Evolutionary conservation across 2,329 filamentous ascomycete genomes (phyloP).

Genomic region (Botrytis pseudocinerea): DNA sequence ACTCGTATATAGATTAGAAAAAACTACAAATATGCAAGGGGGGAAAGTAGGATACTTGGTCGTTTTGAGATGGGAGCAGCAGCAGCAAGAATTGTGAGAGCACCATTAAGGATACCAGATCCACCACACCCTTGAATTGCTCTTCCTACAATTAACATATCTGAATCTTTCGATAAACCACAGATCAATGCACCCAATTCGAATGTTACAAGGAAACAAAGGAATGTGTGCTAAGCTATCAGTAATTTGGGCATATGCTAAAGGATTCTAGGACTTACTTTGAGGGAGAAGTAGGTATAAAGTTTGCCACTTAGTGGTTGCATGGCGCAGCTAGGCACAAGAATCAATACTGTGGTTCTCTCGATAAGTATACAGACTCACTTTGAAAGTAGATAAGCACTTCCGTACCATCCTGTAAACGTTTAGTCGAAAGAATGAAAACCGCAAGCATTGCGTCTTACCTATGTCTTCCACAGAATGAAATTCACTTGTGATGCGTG

Average conservation of each 20-base stretch:
- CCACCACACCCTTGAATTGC: background rate
- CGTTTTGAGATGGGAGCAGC: background rate
- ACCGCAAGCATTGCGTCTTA: no score
- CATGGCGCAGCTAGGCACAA: background rate
- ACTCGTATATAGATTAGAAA: background rate
- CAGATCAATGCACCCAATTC: background rate
- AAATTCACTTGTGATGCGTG: background rate
- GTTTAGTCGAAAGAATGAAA: background rate
- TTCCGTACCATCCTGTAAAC: background rate
- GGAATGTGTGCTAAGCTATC: background rate
- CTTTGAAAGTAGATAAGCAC: slow-evolving; percentile 1
- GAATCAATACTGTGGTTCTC: background rate
- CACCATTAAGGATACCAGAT: background rate
- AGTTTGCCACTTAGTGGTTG: background rate
- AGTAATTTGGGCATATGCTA: background rate
- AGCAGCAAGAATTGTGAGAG: background rate
- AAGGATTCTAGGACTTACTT: background rate
- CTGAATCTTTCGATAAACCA: background rate
- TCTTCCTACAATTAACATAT: background rate
- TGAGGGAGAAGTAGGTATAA: background rate
- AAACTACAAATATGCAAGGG: no score
- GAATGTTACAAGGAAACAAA: background rate
- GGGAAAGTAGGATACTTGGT: background rate
- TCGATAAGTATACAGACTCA: background rate
- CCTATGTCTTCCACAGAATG: background rate